Percentiles rank a stretch among this genome's conserved stretches.
phyloP scores from a whole-genome alignment of 2,329 filamentous ascomycete genomes.

The Fusarium siculi region DNA sequence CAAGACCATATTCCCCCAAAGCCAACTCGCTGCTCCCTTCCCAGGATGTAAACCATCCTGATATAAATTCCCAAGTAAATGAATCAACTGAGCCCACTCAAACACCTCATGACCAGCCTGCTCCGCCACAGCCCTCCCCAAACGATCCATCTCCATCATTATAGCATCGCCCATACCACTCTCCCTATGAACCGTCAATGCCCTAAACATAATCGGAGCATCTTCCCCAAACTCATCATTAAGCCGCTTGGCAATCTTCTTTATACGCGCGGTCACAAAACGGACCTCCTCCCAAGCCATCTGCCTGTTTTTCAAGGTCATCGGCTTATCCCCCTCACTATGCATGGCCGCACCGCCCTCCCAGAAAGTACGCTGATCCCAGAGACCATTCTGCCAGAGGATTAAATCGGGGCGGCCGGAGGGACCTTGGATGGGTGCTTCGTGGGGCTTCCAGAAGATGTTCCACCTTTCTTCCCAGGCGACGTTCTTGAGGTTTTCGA shows the following conservation, averaged over 20 bases:
- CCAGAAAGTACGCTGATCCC: constrained; percentile 33
- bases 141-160: constrained; percentile 33
- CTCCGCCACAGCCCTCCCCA: constrained; percentile 27
- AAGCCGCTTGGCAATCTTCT: constrained; percentile 14
- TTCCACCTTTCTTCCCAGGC: constrained; percentile 30
- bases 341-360: constrained; percentile 18
- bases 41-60: constrained; percentile 23
- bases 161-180: constrained; percentile 28
- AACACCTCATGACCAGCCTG: constrained; percentile 37
- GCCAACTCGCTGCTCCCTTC: constrained; percentile 30
- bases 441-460: constrained; percentile 24
- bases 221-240: constrained; percentile 21
- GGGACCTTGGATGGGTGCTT: constrained; percentile 25
- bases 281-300: constrained; percentile 34
- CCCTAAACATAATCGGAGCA: constrained; percentile 27
- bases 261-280: constrained; percentile 29
- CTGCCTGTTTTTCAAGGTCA: constrained; percentile 15
- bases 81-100: constrained; percentile 30
- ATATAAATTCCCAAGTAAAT: constrained; percentile 16
- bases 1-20: constrained; percentile 31
- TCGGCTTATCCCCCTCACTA: background rate
- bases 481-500: constrained; percentile 26
- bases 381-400: constrained; percentile 33
- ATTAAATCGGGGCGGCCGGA: constrained; percentile 22
- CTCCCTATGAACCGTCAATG: constrained; percentile 25